A percentile compares a stretch with the other conserved stretches of the same genome.
These are phyloP conservation scores for Quercus gilva DNA, from an alignment of 306 rosid genomes.

Conservation along the genomic window DNA sequence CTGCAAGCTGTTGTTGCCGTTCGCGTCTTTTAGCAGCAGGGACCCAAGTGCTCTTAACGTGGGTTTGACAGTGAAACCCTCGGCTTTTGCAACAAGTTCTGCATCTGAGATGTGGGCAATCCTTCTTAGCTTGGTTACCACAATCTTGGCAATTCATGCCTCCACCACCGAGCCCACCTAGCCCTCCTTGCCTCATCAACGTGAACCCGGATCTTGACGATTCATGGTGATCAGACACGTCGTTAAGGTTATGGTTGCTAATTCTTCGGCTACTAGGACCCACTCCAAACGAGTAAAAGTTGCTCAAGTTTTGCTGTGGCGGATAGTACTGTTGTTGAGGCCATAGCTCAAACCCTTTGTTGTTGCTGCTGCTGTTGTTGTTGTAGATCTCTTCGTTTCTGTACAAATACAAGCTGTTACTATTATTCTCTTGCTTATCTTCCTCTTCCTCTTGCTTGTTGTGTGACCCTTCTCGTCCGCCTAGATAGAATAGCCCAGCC, in stretches of 20 bases:
- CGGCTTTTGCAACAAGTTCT: conserved; percentile 95
- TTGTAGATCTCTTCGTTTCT: conserved; percentile 77
- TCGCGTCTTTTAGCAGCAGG: conserved; percentile 95
- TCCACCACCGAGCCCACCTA: conserved; percentile 24
- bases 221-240: conserved; percentile 46
- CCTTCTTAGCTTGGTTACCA: conserved; percentile 97
- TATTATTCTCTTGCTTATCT: conserved; percentile 18
- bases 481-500: conserved; percentile 93
- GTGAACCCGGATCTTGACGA: conserved; percentile 58
- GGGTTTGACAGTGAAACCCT: conserved; percentile 92
- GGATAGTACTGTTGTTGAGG: conserved; percentile 45
- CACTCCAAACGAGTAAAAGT: conserved; percentile 68
- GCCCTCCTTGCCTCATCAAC: conserved; percentile 54
- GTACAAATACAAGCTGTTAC: conserved; percentile 37
- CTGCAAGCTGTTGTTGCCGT: conserved; percentile 65
- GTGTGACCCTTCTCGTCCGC: conserved; percentile 48
- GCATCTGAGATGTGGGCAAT: conserved; percentile 75
- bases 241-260: conserved; percentile 29
- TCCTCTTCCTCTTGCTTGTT: conserved; percentile 29
- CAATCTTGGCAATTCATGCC: conserved; percentile 91
- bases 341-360: conserved; percentile 73
- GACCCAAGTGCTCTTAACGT: conserved; percentile 98
- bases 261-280: conserved; percentile 49
- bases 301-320: conserved; percentile 38
- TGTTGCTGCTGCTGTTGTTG: conserved; percentile 32